phyloP scores from a whole-genome alignment of 1,139 yeast genomes.

The Saccharomyces hybrid region DNA sequence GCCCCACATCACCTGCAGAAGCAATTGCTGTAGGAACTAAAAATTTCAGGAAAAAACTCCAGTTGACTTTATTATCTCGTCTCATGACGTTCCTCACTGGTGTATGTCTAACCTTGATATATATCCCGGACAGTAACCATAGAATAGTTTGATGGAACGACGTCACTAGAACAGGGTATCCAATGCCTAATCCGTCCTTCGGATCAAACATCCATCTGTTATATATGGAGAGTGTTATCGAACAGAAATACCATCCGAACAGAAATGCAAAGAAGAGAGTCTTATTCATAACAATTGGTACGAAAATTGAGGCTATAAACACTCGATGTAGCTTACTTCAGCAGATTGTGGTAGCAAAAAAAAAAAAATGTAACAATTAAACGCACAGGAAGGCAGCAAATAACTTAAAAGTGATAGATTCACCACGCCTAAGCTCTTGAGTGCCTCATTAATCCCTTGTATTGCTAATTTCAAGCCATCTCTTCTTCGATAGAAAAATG shows the following conservation, averaged over 20 bases:
- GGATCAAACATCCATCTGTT: constrained; percentile 96
- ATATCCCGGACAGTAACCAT: constrained; percentile 29
- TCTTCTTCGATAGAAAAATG: not conserved
- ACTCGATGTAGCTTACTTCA: constrained; percentile 2
- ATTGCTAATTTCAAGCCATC: not conserved
- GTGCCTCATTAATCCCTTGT: not conserved
- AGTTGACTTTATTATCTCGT: constrained; percentile 21
- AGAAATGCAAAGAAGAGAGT: constrained; percentile 14
- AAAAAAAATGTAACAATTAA: not conserved
- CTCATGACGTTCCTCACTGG: not conserved
- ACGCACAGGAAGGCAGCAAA: not conserved
- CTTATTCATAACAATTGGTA: not conserved
- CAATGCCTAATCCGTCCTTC: constrained; percentile 54
- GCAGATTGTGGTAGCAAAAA: not conserved
- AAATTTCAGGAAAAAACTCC: constrained; percentile 40
- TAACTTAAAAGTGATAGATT: not conserved
- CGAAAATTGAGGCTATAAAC: not conserved
- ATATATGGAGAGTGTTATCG: constrained; percentile 77
- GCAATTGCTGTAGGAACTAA: constrained; percentile 83
- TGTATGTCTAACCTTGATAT: constrained; percentile 13
- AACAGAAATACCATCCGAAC: constrained; percentile 47
- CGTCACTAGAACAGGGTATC: constrained; percentile 78
- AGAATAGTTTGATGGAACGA: constrained; percentile 76
- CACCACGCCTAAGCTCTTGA: not conserved
- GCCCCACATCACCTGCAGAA: constrained; percentile 88